Evolutionary conservation across 192 early-diverging fungal genomes (phyloP).

Genomic region (Phycomyces nitens): DNA sequence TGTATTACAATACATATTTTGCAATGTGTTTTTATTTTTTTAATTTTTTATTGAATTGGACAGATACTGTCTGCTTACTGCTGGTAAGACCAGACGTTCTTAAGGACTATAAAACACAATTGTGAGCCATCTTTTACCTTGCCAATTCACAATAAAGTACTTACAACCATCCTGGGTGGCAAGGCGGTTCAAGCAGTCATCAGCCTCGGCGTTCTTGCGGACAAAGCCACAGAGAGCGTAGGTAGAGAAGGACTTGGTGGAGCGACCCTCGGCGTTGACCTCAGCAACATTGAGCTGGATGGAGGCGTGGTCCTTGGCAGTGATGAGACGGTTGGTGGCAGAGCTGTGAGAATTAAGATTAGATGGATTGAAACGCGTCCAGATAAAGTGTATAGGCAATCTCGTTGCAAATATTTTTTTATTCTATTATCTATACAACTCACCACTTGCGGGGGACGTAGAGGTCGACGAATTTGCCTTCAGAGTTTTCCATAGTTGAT

Average conservation of each 20-base stretch:
- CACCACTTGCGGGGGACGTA: slow-evolving; percentile 97
- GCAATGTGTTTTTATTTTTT: background rate
- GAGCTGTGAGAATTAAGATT: slow-evolving; percentile 55
- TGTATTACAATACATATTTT: too few relatives aligned
- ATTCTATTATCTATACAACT: slow-evolving; percentile 28
- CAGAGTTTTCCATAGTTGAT: slow-evolving; percentile 45
- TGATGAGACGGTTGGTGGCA: slow-evolving; percentile 96
- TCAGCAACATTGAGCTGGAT: slow-evolving; percentile 97
- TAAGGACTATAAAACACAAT: slow-evolving; percentile 23
- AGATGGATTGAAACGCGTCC: too few relatives aligned
- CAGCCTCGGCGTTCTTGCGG: slow-evolving; percentile 84
- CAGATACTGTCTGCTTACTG: slow-evolving; percentile 38
- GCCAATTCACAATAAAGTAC: slow-evolving; percentile 5
- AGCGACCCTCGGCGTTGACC: slow-evolving; percentile 80
- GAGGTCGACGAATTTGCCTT: slow-evolving; percentile 68
- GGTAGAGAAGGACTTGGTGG: slow-evolving; percentile 73
- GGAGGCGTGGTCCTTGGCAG: slow-evolving; percentile 97
- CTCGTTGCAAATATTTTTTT: background rate
- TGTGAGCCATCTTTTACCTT: background rate
- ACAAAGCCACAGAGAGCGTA: slow-evolving; percentile 93
- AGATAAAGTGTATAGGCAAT: background rate
- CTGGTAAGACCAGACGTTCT: slow-evolving; percentile 64
- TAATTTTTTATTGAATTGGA: background rate
- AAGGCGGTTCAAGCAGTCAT: slow-evolving; percentile 97
- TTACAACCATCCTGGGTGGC: slow-evolving; percentile 69